Base-by-base conservation (phyloP, 148 eudicot species). In the Cornus suecica region DNA sequence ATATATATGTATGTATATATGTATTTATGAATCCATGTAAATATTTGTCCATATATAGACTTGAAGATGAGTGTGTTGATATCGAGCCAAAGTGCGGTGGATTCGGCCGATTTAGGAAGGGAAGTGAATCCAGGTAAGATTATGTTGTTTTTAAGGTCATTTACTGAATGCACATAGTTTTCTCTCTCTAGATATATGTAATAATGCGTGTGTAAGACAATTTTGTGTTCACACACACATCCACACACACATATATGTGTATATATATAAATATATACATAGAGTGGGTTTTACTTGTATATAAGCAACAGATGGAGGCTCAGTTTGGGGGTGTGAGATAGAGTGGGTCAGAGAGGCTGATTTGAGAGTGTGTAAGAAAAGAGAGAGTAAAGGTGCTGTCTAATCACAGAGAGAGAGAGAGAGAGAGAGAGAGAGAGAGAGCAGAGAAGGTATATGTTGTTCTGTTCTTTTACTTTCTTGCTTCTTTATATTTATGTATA, bases 111-210 rank as follows among this genome's bases (percentile, higher is more conserved):
- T 24, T 32, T 58, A 45, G 48, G 58, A 58, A 48, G 48, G 29
- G 26, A 72, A 15, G 45, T 60, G 29, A 56, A 58, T 31, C 66
- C 75, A 72, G 66, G 75, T 72, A 65, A 28, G 67, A 65, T 65
- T 15, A 13, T 28, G 67, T 65, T 65, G 31, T 24, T 62, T 28
- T 62, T 65, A 22, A 28, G 34, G 8, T 29, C 67, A 18, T 52
- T 70, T 56, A 22, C 30, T 51, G 22, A 27, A 48, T 70, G 61
- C 13, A 27, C 51, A 24, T 26, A 6, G 28, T 4, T 14, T 25
- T 68, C 52, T 37, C 18, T 68, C 51, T 34, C 8, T 15, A 6
- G 2, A 66, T 30, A 6, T 10, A 66, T 30, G 23, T 66, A 20
- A 66, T 23, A 31, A 66, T 9, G 23, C 69, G 23, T 22, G 23